phyloP scores from a whole-genome alignment of 2,329 filamentous ascomycete species.

The Westerdykella sp. region DNA sequence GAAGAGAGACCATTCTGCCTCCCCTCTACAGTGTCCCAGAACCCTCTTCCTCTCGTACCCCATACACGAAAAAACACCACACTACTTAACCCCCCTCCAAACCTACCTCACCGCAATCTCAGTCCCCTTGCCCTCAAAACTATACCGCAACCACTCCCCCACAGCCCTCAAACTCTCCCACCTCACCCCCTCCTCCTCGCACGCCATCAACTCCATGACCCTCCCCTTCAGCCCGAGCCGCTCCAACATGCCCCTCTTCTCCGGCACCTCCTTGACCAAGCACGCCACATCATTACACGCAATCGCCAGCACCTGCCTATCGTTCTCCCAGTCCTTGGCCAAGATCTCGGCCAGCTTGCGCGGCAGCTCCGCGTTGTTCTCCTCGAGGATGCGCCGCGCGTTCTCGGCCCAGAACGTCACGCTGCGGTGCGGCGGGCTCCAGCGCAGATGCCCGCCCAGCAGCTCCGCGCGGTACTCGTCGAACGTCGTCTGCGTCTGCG shows the following conservation, averaged over 20 bases:
- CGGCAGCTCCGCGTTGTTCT: conserved; percentile 70
- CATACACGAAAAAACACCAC: too few species aligned
- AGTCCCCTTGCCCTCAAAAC: conserved; percentile 24
- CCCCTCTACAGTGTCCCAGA: too few species aligned
- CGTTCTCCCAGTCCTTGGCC: conserved; percentile 74
- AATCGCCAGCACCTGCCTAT: conserved; percentile 80
- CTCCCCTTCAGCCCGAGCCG: conserved; percentile 76
- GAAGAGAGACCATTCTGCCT: too few species aligned
- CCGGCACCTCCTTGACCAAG: conserved; percentile 82
- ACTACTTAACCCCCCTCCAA: too few species aligned
- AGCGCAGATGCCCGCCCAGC: conserved; percentile 77
- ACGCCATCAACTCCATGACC: conserved; percentile 91
- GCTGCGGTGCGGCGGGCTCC: conserved; percentile 87
- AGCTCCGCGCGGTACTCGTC: conserved; percentile 74
- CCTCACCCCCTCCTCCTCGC: conserved; percentile 78
- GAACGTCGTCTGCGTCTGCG: conserved; percentile 61
- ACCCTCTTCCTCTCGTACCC: too few species aligned
- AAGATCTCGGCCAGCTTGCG: conserved; percentile 82
- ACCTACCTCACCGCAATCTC: neutral
- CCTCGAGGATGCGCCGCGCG: conserved; percentile 76
- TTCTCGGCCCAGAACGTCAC: conserved; percentile 89
- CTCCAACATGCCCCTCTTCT: conserved; percentile 73
- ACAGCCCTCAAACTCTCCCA: conserved; percentile 90
- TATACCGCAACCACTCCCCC: conserved; percentile 69
- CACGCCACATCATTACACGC: conserved; percentile 89